Evolutionary conservation across 1,139 yeast species (phyloP).

Genomic region (Meyerozyma smithsonii): DNA sequence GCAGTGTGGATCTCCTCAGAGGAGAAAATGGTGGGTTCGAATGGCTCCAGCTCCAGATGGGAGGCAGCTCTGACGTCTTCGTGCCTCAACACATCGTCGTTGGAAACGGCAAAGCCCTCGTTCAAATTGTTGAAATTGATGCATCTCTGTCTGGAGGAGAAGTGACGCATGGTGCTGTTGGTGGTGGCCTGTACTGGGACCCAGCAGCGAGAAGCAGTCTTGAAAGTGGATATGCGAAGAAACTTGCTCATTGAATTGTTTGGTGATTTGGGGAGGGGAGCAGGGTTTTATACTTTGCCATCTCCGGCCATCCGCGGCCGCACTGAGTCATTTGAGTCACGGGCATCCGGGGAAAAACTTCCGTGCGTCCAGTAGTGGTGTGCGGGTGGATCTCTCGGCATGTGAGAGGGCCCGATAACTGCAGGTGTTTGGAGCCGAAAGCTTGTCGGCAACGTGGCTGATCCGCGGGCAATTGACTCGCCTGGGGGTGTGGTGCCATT

Average conservation of each 20-base stretch:
- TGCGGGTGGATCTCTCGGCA: constrained; percentile 1
- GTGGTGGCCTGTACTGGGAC: constrained; percentile 23
- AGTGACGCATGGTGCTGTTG: constrained; percentile 17
- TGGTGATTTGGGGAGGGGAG: background rate
- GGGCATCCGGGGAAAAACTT: background rate
- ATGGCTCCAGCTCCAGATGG: constrained; percentile 20
- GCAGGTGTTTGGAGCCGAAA: background rate
- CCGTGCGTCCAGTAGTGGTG: background rate
- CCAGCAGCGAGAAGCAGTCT: constrained; percentile 46
- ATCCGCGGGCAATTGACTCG: background rate
- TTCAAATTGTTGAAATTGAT: constrained; percentile 33
- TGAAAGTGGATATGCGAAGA: constrained; percentile 31
- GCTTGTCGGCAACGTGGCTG: background rate
- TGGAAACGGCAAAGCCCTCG: constrained; percentile 31
- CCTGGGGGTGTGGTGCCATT: background rate
- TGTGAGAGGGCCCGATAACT: background rate
- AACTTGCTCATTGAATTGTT: constrained; percentile 17
- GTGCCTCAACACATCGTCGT: constrained; percentile 30
- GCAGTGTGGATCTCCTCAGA: constrained; percentile 43
- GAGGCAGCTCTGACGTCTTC: constrained; percentile 7
- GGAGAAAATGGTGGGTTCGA: constrained; percentile 39
- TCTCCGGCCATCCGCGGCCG: constrained; percentile 2
- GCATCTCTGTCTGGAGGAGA: constrained; percentile 37
- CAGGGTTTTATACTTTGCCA: background rate
- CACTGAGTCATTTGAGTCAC: constrained; percentile 4